Evolutionary conservation across 129 eudicot genomes (phyloP), one percentile per base, ranked within the genome.

Genomic region (Smallanthus sonchifolius): DNA sequence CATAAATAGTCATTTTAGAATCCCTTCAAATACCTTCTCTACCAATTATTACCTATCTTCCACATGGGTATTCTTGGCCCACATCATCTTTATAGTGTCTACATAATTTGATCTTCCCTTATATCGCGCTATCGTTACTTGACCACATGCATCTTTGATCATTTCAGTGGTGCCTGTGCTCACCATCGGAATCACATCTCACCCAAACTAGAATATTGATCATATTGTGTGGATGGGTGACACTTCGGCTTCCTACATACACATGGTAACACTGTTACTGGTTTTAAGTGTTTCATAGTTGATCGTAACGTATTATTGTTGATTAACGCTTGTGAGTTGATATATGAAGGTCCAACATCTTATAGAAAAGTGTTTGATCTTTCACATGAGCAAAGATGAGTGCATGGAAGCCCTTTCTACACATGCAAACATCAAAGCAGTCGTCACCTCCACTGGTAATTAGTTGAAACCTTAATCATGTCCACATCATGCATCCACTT

Each of bases 341-440:
- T 40, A 19, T 81, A 35, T 62, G 67, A 9, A 91, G 97, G 97
- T 91, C 67, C 97, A 91, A 60, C 97, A 91, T 84, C 84, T 91
- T 84, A 91, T 91, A 30, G 97, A 91, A 75, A 88, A 88, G 86
- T 91, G 97, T 79, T 68, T 91, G 91, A 91, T 86, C 80, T 91
- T 87, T 81, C 86, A 79, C 49, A 91, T 91, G 97, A 86, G 77
- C 56, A 91, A 91, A 84, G 97, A 91, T 56, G 97, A 91, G 80
- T 91, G 97, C 97, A 80, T 88, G 80, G 95, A 87, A 74, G 95
- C 91, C 51, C 86, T 91, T 64, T 86, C 83, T 43, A 91, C 84
- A 76, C 95, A 91, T 91, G 97, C 95, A 70, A 88, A 84, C 19
- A 91, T 91, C 77, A 79, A 88, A 64, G 84, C 90, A 5, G 95